These are phyloP conservation scores for Syncephalastrum racemosum DNA, from an alignment of 371 early-diverging fungal species.

Conservation along the genomic window DNA sequence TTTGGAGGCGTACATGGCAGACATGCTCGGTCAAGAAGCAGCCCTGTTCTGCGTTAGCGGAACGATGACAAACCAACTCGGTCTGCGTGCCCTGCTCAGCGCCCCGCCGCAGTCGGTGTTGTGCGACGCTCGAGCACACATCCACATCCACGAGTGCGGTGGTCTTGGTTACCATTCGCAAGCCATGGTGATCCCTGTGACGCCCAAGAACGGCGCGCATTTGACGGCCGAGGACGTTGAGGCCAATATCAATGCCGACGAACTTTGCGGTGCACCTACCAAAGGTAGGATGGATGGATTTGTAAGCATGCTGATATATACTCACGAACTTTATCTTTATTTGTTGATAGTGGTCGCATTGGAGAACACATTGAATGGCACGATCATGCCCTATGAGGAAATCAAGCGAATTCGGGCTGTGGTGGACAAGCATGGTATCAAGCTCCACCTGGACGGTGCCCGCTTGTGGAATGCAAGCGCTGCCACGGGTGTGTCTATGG, in stretches of 20 bases:
- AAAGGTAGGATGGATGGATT: constrained; percentile 19
- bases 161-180: constrained; percentile 73
- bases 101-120: constrained; percentile 82
- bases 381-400: constrained; percentile 76
- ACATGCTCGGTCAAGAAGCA: constrained; percentile 76
- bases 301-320: neutral
- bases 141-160: constrained; percentile 77
- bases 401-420: constrained; percentile 62
- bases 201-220: constrained; percentile 56
- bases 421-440: constrained; percentile 51
- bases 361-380: constrained; percentile 89
- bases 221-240: constrained; percentile 72
- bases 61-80: constrained; percentile 25
- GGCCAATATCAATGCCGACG: constrained; percentile 26
- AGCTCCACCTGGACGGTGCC: constrained; percentile 88
- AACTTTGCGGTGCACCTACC: constrained; percentile 67
- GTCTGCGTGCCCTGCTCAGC: constrained; percentile 34
- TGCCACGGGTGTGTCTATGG: constrained; percentile 64
- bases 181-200: constrained; percentile 69
- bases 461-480: constrained; percentile 89
- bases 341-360: constrained; percentile 60
- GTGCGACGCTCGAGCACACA: constrained; percentile 78
- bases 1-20: constrained; percentile 70
- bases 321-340: neutral
- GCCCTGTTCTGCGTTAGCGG: constrained; percentile 76